Conservation (phyloP, 305 asterid species). For the Withania somnifera region DNA sequence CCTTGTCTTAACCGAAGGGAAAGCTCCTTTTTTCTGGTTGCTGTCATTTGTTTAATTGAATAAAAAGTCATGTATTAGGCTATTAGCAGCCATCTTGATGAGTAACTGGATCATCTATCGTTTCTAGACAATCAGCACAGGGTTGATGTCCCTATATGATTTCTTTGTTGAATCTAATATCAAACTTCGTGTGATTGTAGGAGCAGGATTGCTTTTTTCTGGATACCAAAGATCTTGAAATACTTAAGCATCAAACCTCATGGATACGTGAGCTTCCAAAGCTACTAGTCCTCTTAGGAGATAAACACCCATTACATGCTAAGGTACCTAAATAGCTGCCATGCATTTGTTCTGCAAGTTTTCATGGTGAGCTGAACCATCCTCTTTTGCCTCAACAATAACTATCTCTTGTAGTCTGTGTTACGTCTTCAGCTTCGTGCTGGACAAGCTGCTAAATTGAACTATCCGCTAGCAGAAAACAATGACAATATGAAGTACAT, state of each 20-base stretch:
- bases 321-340: constrained; percentile 42
- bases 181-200: constrained; percentile 24
- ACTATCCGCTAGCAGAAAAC: constrained; percentile 37
- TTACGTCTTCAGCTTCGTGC: constrained; percentile 54
- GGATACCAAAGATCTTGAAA: constrained; percentile 38
- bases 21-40: background rate
- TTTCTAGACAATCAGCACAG: background rate
- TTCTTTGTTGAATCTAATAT: constrained; percentile 2
- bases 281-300: constrained; percentile 50
- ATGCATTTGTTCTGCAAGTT: background rate
- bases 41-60: background rate
- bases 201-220: constrained; percentile 32
- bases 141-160: background rate
- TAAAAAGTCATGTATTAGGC: background rate
- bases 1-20: background rate
- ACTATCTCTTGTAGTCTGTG: constrained; percentile 56
- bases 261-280: constrained; percentile 77
- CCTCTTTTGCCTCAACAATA: background rate
- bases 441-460: constrained; percentile 46
- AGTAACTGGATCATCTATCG: background rate
- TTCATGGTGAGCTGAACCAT: background rate
- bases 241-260: constrained; percentile 35
- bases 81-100: background rate
- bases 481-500: constrained; percentile 53
- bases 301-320: constrained; percentile 43